Percentiles rank a stretch among this genome's conserved stretches.
Conservation (phyloP, 495 filamentous ascomycete species). For the Hyaloscypha hepaticicola region DNA sequence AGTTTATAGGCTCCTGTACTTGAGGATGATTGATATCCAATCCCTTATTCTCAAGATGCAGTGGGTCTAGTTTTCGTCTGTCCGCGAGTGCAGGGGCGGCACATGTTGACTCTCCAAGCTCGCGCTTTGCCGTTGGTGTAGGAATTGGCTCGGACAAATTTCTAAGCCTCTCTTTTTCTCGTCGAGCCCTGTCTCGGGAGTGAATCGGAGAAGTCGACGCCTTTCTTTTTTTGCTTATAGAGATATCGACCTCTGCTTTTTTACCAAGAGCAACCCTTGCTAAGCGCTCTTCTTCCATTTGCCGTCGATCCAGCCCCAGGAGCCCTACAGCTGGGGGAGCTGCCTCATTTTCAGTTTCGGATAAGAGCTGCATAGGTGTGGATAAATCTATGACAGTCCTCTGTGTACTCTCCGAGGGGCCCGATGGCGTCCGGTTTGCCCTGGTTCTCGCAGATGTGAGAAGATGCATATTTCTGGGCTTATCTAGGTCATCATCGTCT, state of each 20-base stretch:
- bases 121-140: not conserved
- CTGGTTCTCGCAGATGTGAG: not conserved
- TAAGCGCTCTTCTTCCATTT: slow-evolving; percentile 85
- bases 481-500: slow-evolving; percentile 25
- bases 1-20: not conserved
- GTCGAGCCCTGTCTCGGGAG: not conserved
- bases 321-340: not conserved
- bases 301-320: slow-evolving; percentile 58
- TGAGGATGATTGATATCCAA: not conserved
- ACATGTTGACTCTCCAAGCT: not conserved
- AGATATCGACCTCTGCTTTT: not conserved
- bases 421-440: not conserved
- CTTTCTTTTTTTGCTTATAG: slow-evolving; percentile 50
- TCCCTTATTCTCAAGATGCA: not conserved
- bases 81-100: not conserved
- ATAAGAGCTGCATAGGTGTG: not conserved
- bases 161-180: slow-evolving; percentile 1
- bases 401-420: not conserved
- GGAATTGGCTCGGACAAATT: not conserved
- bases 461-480: slow-evolving; percentile 4
- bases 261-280: slow-evolving; percentile 49
- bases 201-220: slow-evolving; percentile 27
- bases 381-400: not conserved
- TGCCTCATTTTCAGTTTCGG: not conserved
- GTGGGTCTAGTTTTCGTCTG: not conserved